Evolutionary conservation across 2,329 filamentous ascomycete genomes (phyloP), one percentile per base, ranked within the genome.

Genomic region (Pseudocercospora musae): DNA sequence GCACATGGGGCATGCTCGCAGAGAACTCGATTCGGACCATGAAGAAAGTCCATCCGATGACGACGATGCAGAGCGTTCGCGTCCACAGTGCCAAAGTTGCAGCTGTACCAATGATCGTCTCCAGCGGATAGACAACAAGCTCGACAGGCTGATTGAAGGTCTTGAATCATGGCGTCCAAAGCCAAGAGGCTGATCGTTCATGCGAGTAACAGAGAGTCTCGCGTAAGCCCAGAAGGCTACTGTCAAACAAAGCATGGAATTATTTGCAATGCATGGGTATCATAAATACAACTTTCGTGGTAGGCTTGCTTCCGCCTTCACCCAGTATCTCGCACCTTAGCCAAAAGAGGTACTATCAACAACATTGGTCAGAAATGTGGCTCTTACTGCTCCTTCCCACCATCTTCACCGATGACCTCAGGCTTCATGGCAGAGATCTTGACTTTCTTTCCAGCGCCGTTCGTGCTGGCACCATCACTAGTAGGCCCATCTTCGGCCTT

Each of bases 401-500:
- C 37, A 37, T 57, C 37, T n/a, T 57, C 25, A 6, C 37, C 40
- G 15, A 57, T 48, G 6, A 48, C 40, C 40, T 57, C 55, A 37
- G 53, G 53, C 21, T 55, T 52, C 44, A 52, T 27, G 18, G 62
- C 55, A 3, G 60, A 54, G 50, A 71, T 67, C 58, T 71, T 73
- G 21, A 68, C 68, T 59, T 71, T 73, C 65, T 73, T 73, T 25
- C 62, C 60, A 15, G 59, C 60, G 8, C 48, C 25, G 46, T 50
- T 50, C 25, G 42, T 46, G 20, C 18, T 20, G 15, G 25, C 58
- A 3, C 13, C 54, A 23, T 64, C 61, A 23, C 42, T 57, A 10
- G 44, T 37, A 1, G 33, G 54, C 6, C 54, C 63, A 42, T 69
- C 68, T 15, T 72, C 69, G 8, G 67, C 71, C 65, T 72, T 72